These are phyloP conservation scores for Evansstolkia leycettana DNA, from an alignment of 495 filamentous ascomycete genomes.

Conservation along the genomic window DNA sequence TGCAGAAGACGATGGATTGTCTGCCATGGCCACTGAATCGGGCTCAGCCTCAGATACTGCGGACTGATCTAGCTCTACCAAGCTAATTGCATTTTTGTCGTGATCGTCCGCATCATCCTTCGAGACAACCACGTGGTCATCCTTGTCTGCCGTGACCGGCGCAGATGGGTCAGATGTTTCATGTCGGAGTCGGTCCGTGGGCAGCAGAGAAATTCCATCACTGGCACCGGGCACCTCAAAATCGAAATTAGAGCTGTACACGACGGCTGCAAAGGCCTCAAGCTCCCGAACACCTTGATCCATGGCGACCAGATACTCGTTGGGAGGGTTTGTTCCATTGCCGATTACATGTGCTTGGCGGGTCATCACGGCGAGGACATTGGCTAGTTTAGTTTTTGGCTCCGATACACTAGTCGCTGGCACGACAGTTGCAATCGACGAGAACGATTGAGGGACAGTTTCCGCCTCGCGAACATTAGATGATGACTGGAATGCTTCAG, in stretches of 20 bases:
- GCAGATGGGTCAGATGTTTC: neutral
- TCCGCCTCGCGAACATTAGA: constrained; percentile 20
- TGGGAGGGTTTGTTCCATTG: constrained; percentile 49
- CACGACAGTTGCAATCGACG: constrained; percentile 28
- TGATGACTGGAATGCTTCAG: constrained; percentile 61
- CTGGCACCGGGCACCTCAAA: constrained; percentile 38
- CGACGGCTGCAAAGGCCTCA: constrained; percentile 88
- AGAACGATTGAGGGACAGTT: constrained; percentile 29
- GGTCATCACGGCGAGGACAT: constrained; percentile 72
- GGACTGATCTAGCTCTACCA: too few relatives aligned
- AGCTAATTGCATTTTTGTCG: neutral
- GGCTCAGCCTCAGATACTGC: too few relatives aligned
- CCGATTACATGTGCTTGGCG: constrained; percentile 86
- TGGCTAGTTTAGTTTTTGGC: constrained; percentile 70
- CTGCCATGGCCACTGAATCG: neutral
- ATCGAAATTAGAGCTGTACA: constrained; percentile 89
- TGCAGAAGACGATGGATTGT: neutral
- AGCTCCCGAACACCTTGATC: constrained; percentile 67
- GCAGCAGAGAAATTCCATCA: constrained; percentile 4
- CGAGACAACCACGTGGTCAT: neutral
- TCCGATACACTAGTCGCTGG: constrained; percentile 15
- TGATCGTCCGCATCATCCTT: neutral
- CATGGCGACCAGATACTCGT: constrained; percentile 79
- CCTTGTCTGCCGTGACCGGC: neutral
- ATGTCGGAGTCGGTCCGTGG: neutral